Percentiles rank a stretch among this genome's conserved stretches.
Conservation (phyloP, 2,329 filamentous ascomycete genomes). For the Penicillium sp. region DNA sequence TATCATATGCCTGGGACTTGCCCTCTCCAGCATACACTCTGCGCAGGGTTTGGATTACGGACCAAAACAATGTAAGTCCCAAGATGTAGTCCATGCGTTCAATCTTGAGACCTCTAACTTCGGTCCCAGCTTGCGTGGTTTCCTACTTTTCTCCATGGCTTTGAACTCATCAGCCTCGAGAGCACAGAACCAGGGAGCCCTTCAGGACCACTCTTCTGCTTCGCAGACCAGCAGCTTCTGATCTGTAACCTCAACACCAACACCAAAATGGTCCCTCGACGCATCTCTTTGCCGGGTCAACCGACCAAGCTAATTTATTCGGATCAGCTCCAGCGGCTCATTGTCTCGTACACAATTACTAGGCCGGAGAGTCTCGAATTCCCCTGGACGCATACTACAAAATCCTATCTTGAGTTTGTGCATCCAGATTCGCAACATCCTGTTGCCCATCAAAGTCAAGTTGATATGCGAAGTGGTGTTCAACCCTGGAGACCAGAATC, state of each 20-base stretch:
- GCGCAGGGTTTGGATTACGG: slow-evolving; percentile 42
- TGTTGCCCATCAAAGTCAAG: slow-evolving; percentile 12
- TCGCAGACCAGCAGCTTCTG: slow-evolving; percentile 48
- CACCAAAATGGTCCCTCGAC: slow-evolving; percentile 42
- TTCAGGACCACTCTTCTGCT: slow-evolving; percentile 48
- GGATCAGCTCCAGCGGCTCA: slow-evolving; percentile 45
- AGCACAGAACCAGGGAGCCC: slow-evolving; percentile 26
- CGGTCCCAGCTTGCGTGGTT: slow-evolving; percentile 37
- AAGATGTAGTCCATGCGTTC: background rate
- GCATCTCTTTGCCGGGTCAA: slow-evolving; percentile 41
- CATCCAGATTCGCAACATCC: slow-evolving; percentile 35
- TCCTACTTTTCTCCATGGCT: slow-evolving; percentile 36
- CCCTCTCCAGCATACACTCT: slow-evolving; percentile 28
- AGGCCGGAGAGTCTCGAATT: slow-evolving; percentile 27
- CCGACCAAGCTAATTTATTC: slow-evolving; percentile 48
- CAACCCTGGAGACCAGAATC: slow-evolving; percentile 3
- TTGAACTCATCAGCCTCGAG: slow-evolving; percentile 34
- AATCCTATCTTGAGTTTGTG: slow-evolving; percentile 40
- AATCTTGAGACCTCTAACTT: slow-evolving; percentile 16
- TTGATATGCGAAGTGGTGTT: slow-evolving; percentile 24
- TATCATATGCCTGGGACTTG: slow-evolving; percentile 28
- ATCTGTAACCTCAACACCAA: slow-evolving; percentile 48
- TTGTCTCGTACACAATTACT: slow-evolving; percentile 47
- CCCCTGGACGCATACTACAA: slow-evolving; percentile 32
- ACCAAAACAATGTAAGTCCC: slow-evolving; percentile 42